Conservation (phyloP, 1,284 basidiomycete genomes). For the Tylopilus orsonianus region DNA sequence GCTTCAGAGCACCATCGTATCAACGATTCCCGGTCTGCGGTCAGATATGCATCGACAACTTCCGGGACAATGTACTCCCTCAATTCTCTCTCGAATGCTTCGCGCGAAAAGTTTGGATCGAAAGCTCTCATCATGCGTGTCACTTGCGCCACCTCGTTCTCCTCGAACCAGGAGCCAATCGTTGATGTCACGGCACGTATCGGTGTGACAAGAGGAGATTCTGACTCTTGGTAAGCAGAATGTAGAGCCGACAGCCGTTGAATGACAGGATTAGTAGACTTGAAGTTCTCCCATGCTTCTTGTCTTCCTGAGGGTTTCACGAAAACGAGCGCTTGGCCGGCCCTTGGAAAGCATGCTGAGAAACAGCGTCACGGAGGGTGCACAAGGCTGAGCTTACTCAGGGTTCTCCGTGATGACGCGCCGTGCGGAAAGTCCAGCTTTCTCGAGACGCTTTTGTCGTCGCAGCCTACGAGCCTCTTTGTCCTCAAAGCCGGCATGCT, state of each 20-base stretch:
- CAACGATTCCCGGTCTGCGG: conserved; percentile 83
- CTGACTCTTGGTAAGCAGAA: conserved; percentile 87
- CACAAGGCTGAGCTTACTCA: conserved; percentile 57
- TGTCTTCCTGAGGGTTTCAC: conserved; percentile 79
- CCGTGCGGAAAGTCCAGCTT: conserved; percentile 74
- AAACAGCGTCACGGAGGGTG: background rate
- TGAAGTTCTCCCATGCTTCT: conserved; percentile 75
- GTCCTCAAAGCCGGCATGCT: conserved; percentile 93
- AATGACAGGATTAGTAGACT: conserved; percentile 73
- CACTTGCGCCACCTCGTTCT: conserved; percentile 97
- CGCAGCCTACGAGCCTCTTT: conserved; percentile 81
- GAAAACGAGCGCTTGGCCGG: conserved; percentile 80
- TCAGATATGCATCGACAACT: conserved; percentile 93
- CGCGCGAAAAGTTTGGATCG: conserved; percentile 87
- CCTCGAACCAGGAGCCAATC: conserved; percentile 90
- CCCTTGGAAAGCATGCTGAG: conserved; percentile 46
- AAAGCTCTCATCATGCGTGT: conserved; percentile 82
- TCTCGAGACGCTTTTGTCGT: conserved; percentile 73
- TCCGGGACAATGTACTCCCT: conserved; percentile 98
- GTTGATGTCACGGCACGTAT: conserved; percentile 84
- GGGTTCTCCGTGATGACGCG: conserved; percentile 67
- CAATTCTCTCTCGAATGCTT: conserved; percentile 86
- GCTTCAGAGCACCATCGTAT: conserved; percentile 96
- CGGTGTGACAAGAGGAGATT: conserved; percentile 84
- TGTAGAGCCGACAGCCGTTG: conserved; percentile 60